phyloP scores from a whole-genome alignment of 1,284 basidiomycete genomes.

The Serendipita sp. region DNA sequence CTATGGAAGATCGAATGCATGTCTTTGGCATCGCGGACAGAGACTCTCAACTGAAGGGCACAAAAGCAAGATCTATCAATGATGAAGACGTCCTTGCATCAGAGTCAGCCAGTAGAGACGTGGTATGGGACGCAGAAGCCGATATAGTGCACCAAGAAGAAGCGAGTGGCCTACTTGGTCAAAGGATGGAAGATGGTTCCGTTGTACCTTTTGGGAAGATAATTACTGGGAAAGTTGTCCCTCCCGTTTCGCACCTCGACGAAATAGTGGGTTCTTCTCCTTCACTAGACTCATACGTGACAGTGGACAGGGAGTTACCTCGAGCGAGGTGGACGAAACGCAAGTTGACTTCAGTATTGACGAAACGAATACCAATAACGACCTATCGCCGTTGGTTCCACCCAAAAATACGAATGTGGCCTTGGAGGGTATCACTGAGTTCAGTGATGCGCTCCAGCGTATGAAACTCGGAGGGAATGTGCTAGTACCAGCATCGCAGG shows the following conservation, averaged over 20 bases:
- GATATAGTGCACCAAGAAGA: slow-evolving; percentile 12
- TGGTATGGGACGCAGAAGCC: slow-evolving; percentile 42
- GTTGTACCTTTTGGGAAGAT: slow-evolving; percentile 26
- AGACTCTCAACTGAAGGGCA: slow-evolving; percentile 26
- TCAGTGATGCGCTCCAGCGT: too few relatives aligned
- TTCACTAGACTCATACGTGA: too few relatives aligned
- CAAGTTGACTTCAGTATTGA: neutral
- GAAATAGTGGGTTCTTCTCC: slow-evolving; percentile 7
- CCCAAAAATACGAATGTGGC: too few relatives aligned
- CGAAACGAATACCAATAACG: too few relatives aligned
- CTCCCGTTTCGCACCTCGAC: slow-evolving; percentile 27
- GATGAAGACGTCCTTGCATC: slow-evolving; percentile 18
- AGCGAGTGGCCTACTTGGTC: neutral
- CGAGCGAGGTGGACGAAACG: neutral
- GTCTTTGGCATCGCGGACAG: slow-evolving; percentile 30
- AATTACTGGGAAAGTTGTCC: slow-evolving; percentile 34
- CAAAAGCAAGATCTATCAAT: slow-evolving; percentile 43
- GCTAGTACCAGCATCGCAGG: neutral
- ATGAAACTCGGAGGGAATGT: neutral
- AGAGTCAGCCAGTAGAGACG: slow-evolving; percentile 28
- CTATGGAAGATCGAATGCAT: slow-evolving; percentile 41
- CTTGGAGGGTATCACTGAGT: too few relatives aligned
- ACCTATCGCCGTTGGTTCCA: too few relatives aligned
- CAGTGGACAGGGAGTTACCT: neutral
- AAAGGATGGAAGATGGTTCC: slow-evolving; percentile 26